A percentile compares a stretch with the other conserved stretches of the same genome.
Conservation (phyloP, 1,284 basidiomycete genomes). For the Lentinula novae-zelandiae region DNA sequence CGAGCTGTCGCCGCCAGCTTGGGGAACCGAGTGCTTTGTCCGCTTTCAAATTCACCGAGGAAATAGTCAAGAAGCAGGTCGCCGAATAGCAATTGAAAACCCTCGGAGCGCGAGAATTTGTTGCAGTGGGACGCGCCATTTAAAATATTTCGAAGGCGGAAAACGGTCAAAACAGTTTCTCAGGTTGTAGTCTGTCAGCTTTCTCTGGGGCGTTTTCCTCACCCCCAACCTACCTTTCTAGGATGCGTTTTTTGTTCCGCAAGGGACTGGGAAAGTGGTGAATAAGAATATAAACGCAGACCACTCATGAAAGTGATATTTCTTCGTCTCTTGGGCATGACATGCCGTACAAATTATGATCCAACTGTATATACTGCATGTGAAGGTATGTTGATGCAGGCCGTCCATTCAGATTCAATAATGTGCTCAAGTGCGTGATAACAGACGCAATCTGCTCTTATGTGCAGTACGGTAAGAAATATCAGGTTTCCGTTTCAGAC, state of each 20-base stretch:
- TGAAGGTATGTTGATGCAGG: not conserved
- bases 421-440: not conserved
- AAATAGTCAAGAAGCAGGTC: not conserved
- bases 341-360: not conserved
- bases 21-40: not conserved
- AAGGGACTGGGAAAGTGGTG: not conserved
- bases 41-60: not conserved
- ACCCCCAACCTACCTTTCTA: not conserved
- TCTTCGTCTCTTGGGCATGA: not conserved
- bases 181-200: not conserved
- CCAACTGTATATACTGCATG: too few species aligned
- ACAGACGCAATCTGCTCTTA: not conserved
- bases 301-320: too few species aligned
- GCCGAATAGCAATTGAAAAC: not conserved
- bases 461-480: not conserved
- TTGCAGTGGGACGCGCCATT: not conserved
- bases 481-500: not conserved
- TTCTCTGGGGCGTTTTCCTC: not conserved
- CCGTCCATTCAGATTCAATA: not conserved
- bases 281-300: not conserved
- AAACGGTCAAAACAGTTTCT: not conserved
- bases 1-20: not conserved
- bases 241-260: not conserved
- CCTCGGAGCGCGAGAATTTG: not conserved
- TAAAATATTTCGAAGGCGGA: not conserved